These are phyloP conservation scores for Gonapodya sp. DNA, from an alignment of 192 early-diverging fungal genomes.

Conservation along the genomic window DNA sequence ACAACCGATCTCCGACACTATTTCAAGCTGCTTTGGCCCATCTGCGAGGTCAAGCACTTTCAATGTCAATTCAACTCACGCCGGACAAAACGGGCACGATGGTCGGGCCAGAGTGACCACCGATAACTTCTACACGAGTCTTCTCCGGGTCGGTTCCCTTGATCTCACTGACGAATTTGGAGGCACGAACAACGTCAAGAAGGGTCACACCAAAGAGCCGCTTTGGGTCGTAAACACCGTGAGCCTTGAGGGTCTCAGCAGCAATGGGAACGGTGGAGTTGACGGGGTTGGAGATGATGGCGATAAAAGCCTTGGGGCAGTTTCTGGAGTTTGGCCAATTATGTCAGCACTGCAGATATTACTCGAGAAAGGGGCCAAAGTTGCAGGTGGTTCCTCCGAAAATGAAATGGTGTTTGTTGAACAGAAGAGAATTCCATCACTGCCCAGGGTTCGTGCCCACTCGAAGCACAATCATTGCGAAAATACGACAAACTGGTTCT, in stretches of 20 bases:
- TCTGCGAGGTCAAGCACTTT: too few species aligned
- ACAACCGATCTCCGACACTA: background rate
- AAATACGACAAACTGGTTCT: too few species aligned
- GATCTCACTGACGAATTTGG: constrained; percentile 42
- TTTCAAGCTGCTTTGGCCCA: constrained; percentile 4
- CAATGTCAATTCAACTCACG: constrained; percentile 21
- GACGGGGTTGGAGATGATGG: constrained; percentile 58
- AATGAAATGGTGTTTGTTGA: too few species aligned
- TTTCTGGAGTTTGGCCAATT: too few species aligned
- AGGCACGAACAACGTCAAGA: constrained; percentile 50
- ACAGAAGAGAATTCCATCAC: too few species aligned
- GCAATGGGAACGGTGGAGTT: constrained; percentile 59
- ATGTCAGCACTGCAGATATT: too few species aligned
- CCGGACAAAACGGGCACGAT: constrained; percentile 50
- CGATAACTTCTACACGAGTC: constrained; percentile 43
- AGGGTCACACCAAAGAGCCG: constrained; percentile 53
- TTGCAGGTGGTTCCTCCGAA: too few species aligned
- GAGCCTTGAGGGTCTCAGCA: constrained; percentile 49
- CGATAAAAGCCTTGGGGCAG: constrained; percentile 54
- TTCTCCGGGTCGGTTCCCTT: constrained; percentile 29
- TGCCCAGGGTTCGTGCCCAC: too few species aligned
- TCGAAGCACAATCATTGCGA: too few species aligned
- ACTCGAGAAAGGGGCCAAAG: too few species aligned
- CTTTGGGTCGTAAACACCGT: constrained; percentile 51
- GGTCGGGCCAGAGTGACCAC: constrained; percentile 60